phyloP scores from a whole-genome alignment of 352 stramenopile genomes.

The Phytophthora ramorum region DNA sequence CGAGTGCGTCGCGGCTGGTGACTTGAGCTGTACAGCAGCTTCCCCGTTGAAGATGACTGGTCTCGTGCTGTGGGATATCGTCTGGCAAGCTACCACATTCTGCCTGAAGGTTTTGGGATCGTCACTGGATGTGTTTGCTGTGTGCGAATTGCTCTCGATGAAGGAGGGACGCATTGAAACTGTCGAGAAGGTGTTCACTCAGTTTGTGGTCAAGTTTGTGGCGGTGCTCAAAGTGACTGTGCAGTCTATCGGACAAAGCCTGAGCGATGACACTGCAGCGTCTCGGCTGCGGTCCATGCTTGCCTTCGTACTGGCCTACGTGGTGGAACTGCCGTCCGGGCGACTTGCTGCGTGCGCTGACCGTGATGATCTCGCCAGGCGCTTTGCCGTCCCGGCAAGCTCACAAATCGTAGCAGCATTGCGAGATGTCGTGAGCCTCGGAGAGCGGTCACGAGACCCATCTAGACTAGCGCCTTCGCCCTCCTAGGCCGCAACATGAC shows the following conservation, averaged over 20 bases:
- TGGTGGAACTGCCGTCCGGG: slow-evolving; percentile 6
- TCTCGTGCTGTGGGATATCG: slow-evolving; percentile 44
- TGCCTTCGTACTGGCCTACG: slow-evolving; percentile 18
- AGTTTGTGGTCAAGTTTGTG: slow-evolving; percentile 11
- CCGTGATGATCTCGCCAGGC: slow-evolving; percentile 1
- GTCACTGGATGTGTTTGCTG: slow-evolving; percentile 23
- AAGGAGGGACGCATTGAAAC: slow-evolving; percentile 9
- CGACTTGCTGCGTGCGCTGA: background rate
- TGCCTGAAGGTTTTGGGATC: slow-evolving; percentile 29
- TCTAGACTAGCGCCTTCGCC: no score
- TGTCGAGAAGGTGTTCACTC: slow-evolving; percentile 12
- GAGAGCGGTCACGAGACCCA: no score
- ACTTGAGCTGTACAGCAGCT: background rate
- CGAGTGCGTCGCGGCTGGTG: slow-evolving; percentile 11
- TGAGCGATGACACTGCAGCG: background rate
- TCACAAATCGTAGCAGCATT: slow-evolving; percentile 17
- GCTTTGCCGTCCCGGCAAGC: slow-evolving; percentile 15
- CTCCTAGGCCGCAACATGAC: no score
- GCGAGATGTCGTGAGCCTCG: slow-evolving; percentile 5
- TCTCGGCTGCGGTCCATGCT: slow-evolving; percentile 26
- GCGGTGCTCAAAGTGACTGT: slow-evolving; percentile 17
- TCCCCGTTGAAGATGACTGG: slow-evolving; percentile 14
- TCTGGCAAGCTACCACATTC: slow-evolving; percentile 38
- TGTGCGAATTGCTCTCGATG: slow-evolving; percentile 20
- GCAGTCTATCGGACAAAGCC: background rate